Evolutionary conservation across 2,329 filamentous ascomycete genomes (phyloP), one percentile per base, ranked within the genome.

Genomic region (Apiospora rasikravindrae): DNA sequence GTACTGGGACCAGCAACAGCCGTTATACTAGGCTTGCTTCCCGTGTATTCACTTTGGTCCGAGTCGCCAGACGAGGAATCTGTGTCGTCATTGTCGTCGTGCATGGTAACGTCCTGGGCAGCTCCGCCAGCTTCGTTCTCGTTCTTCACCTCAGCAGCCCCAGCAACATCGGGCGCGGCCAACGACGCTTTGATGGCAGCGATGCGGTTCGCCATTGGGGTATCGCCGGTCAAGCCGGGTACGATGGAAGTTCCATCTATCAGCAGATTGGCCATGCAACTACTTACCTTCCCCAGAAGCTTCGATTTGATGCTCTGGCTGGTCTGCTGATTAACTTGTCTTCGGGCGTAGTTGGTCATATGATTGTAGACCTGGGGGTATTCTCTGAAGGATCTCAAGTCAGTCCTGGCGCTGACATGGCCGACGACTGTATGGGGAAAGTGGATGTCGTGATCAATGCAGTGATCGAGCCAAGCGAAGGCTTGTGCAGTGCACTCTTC

Each of bases 391-490:
- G 13, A 0, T 16, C 13, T 40, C 33, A 6, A 40, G 19, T 13
- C 10, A 5, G 33, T 40, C 10, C 19, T 24, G 6, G 29, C 22
- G 1, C 4, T 40, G 19, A 64, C 22, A 19, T 40, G 33, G 3
- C 13, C 10, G 0, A 22, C 10, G 19, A 40, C 22, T 1, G 57
- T 64, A 1, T 37, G 0, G 2, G 3, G 0, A 64, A 64, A 64
- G 19, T 4, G 0, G 1, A n/a, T 13, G 1, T 64, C 2, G 22
- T n/a, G 22, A 19, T 64, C 11, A 7, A 40, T 40, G 33, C 57
- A 64, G 4, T 64, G 57, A 40, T 64, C 57, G 2, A 64, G 57
- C 57, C 57, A 64, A 29, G 57, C 57, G 57, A 40, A 64, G 29
- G 33, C 33, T 6, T 14, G 33, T 19, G 57, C 57, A 19, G 29